Evolutionary conservation across 2,329 filamentous ascomycete genomes (phyloP).

Genomic region (Scedosporium apiospermum): DNA sequence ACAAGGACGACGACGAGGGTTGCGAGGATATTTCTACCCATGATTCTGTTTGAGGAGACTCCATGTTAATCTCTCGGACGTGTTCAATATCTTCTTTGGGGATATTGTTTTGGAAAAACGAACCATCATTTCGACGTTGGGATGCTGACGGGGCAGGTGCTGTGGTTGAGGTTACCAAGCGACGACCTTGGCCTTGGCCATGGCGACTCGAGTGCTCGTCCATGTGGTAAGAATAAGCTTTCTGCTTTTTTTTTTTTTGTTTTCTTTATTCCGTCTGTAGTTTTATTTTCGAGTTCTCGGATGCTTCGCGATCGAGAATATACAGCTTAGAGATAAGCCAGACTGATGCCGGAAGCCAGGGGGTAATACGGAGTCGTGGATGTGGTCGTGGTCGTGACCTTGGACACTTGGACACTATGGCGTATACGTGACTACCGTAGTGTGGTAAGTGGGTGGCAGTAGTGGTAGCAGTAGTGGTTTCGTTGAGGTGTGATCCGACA

Average conservation of each 20-base stretch:
- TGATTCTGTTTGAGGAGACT: constrained; percentile 54
- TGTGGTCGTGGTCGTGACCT: too few relatives aligned
- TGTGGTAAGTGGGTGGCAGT: not conserved
- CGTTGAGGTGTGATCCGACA: not conserved
- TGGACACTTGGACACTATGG: too few relatives aligned
- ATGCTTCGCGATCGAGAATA: not conserved
- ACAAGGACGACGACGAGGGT: constrained; percentile 86
- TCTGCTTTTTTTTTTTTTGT: not conserved
- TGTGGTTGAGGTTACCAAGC: constrained; percentile 1
- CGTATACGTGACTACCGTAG: too few relatives aligned
- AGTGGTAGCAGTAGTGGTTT: not conserved
- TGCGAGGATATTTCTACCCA: constrained; percentile 94
- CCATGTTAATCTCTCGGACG: not conserved
- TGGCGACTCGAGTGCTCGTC: not conserved
- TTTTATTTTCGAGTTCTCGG: not conserved
- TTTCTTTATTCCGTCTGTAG: not conserved
- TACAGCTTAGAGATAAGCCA: not conserved
- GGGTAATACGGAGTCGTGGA: not conserved
- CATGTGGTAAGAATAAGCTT: not conserved
- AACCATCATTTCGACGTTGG: constrained; percentile 1
- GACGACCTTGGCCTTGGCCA: not conserved
- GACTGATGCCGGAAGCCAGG: not conserved
- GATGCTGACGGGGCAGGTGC: not conserved
- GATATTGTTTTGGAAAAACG: not conserved
- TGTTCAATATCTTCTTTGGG: not conserved